Evolutionary conservation across 257 asterid species (phyloP).

Genomic region (Voacanga thouarsii): DNA sequence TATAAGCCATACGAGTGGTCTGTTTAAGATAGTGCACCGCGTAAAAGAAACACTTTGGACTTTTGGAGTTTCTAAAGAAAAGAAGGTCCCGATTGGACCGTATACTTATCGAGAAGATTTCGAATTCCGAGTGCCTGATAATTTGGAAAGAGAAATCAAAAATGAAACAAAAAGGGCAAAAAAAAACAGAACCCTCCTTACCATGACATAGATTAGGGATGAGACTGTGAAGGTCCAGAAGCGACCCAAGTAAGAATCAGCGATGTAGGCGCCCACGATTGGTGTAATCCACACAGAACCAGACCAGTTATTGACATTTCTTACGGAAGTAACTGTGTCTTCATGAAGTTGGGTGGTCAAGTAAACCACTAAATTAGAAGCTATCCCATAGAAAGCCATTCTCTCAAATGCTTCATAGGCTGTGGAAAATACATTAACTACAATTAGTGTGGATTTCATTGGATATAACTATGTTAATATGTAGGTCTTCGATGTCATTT

Average conservation of each 20-base stretch:
- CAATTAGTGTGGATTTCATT: too few species aligned
- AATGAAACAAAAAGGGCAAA: not conserved
- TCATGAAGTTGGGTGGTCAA: slow-evolving; percentile 82
- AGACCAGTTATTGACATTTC: slow-evolving; percentile 87
- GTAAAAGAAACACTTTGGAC: slow-evolving; percentile 7
- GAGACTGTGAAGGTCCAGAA: slow-evolving; percentile 91
- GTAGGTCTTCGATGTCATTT: too few species aligned
- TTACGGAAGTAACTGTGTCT: slow-evolving; percentile 71
- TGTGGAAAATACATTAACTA: slow-evolving; percentile 13
- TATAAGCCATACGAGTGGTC: slow-evolving; percentile 16
- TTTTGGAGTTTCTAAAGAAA: not conserved
- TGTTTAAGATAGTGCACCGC: slow-evolving; percentile 16
- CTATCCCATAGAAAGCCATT: slow-evolving; percentile 91
- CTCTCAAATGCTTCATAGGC: slow-evolving; percentile 88
- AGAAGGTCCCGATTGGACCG: not conserved
- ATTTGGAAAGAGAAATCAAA: not conserved
- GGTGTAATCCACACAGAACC: slow-evolving; percentile 95
- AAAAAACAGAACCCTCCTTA: slow-evolving; percentile 17
- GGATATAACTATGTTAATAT: not conserved
- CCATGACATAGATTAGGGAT: slow-evolving; percentile 73
- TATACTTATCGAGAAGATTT: slow-evolving; percentile 1
- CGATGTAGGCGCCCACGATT: slow-evolving; percentile 74
- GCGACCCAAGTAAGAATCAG: slow-evolving; percentile 83
- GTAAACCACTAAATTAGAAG: slow-evolving; percentile 81
- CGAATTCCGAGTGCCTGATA: not conserved